These are phyloP conservation scores for Thermoascus crustaceus DNA, from an alignment of 2,329 filamentous ascomycete species.

Conservation along the genomic window DNA sequence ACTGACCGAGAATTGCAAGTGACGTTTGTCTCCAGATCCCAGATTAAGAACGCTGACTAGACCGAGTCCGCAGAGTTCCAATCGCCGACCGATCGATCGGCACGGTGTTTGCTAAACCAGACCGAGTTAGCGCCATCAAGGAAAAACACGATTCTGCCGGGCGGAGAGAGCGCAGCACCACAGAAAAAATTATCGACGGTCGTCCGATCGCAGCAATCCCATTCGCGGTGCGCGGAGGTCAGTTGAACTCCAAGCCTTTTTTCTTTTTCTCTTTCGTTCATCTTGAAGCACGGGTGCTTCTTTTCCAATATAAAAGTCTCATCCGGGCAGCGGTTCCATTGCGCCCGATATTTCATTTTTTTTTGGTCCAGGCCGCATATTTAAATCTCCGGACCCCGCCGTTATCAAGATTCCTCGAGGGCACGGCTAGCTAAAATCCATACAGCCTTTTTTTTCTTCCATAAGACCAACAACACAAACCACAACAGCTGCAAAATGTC, in stretches of 20 bases:
- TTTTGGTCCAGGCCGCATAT: no score
- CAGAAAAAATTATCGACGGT: conserved; percentile 22
- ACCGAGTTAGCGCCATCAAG: not conserved
- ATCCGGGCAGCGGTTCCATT: not conserved
- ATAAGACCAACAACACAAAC: conserved; percentile 1
- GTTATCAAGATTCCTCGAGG: conserved; percentile 1
- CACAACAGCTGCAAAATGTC: conserved; percentile 1
- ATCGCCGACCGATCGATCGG: conserved; percentile 1
- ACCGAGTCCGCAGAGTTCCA: not conserved
- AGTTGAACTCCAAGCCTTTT: not conserved
- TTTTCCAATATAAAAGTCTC: not conserved
- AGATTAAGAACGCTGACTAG: not conserved
- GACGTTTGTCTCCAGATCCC: no score
- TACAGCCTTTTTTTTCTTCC: not conserved
- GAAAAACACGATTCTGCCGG: conserved; percentile 23
- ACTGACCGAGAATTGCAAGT: not conserved
- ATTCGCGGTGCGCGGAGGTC: no score
- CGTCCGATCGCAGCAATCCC: no score
- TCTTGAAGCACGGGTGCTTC: not conserved
- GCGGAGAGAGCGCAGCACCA: conserved; percentile 17
- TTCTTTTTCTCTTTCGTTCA: conserved; percentile 1
- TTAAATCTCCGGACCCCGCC: conserved; percentile 1
- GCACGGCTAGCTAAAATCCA: not conserved
- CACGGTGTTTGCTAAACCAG: no score
- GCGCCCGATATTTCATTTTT: no score